Base-by-base conservation (phyloP, 2,329 filamentous ascomycete species). In the Penicillium sp. region DNA sequence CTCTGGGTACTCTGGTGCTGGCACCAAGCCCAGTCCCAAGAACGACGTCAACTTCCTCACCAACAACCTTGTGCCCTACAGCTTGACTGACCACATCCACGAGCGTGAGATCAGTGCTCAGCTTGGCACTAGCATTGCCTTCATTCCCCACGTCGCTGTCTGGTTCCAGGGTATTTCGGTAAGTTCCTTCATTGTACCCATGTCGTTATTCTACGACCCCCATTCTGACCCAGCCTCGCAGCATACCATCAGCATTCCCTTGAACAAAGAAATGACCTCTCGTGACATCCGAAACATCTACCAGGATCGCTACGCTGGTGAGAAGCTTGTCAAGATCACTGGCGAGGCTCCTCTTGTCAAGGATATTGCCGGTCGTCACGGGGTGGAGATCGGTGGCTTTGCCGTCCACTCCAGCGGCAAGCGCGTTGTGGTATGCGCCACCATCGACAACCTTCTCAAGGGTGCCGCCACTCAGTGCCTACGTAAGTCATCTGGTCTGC, bases 81-180 rank as follows among this genome's bases (percentile, higher is more conserved):
- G 85, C 59, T 73, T 95, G 71, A 95, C 89, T 32, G 90, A 90
- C 58, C 93, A 97, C 73, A 88, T 97, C 53, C 93, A 97, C 73
- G 93, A 98, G 77, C 82, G 81, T 40, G 93, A 97, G 69, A 93
- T 97, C 55, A 85, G 84, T 64, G 66, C 74, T 45, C 90, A 95
- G 65, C 80, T 97, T 9, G 86, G 84, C 42, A 77, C 75, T 11
- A 73, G 80, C 13, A 83, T 95, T 9, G 86, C 84, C 5, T 98
- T 98, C 66, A 86, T 93, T 49, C 93, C 93, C 5, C 93, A 97
- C 68, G 90, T 95, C 25, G 88, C 90, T n/a, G 83, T 86, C 11
- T 97, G 90, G 91, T 97, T 97, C 80, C 86, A 94, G 65, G 91
- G 91, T 55, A 97, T 97, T 59, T 84, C 88, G 66, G 75, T 78